Conservation (phyloP, 805 yeast genomes). For the Wickerhamomyces ciferrii region DNA sequence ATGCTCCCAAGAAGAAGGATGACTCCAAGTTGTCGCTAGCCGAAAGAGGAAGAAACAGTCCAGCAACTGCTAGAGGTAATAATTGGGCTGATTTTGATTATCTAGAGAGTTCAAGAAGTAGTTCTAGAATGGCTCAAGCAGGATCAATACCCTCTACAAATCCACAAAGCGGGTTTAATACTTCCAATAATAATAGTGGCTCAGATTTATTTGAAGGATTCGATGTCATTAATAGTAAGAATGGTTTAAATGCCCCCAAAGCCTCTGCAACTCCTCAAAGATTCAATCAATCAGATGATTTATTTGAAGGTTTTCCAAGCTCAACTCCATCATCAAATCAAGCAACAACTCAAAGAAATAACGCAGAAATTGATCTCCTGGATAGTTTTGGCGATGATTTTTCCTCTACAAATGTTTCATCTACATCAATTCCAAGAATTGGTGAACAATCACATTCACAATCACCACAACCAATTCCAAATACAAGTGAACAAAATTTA, state of each 20-base stretch:
- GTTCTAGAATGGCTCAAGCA: not conserved
- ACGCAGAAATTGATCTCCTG: slow-evolving; percentile 7
- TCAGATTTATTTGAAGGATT: slow-evolving; percentile 20
- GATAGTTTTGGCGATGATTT: slow-evolving; percentile 11
- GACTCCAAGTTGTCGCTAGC: slow-evolving; percentile 25
- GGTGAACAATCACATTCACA: not conserved
- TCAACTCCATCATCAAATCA: slow-evolving; percentile 1
- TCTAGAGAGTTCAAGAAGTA: slow-evolving; percentile 13
- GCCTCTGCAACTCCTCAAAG: slow-evolving; percentile 1
- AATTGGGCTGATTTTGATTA: slow-evolving; percentile 33
- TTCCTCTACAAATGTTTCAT: not conserved
- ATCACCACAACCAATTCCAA: slow-evolving; percentile 1
- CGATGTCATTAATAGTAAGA: slow-evolving; percentile 4
- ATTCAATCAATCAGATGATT: slow-evolving; percentile 4
- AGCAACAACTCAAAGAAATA: not conserved
- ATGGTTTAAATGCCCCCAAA: not conserved
- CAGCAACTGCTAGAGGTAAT: slow-evolving; percentile 1
- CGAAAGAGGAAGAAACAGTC: slow-evolving; percentile 26
- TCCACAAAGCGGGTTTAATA: not conserved
- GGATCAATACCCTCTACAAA: not conserved
- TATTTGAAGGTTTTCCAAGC: slow-evolving; percentile 16
- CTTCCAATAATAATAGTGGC: not conserved
- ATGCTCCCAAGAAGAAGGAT: slow-evolving; percentile 16
- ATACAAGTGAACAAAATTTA: slow-evolving; percentile 11
- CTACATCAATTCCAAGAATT: not conserved